Percentiles rank a stretch among this genome's conserved stretches.
Evolutionary conservation across 2,329 filamentous ascomycete genomes (phyloP).

Genomic region (Venturia effusa): DNA sequence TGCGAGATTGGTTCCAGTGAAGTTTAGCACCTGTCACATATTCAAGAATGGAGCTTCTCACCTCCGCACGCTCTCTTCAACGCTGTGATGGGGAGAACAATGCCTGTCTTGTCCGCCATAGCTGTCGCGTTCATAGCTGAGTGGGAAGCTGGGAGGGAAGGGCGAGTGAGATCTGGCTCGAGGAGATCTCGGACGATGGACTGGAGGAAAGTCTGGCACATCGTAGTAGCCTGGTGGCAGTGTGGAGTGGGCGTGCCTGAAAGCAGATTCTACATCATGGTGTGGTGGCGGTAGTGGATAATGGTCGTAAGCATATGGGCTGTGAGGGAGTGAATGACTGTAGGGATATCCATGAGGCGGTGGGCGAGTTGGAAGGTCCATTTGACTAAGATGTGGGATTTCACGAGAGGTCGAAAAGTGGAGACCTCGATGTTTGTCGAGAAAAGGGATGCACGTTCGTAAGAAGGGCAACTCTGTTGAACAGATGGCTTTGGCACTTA

Average conservation of each 20-base stretch:
- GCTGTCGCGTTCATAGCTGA: neutral
- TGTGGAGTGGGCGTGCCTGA: neutral
- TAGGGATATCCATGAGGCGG: neutral
- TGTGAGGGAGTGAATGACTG: neutral
- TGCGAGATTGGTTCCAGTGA: constrained; percentile 17
- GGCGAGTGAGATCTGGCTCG: neutral
- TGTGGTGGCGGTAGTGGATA: constrained; percentile 1
- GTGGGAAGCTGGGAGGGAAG: neutral
- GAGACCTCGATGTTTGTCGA: neutral
- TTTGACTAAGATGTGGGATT: neutral
- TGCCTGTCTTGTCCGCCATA: neutral
- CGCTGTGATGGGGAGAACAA: neutral
- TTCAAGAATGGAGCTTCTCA: neutral
- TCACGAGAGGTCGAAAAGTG: neutral
- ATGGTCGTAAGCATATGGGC: neutral
- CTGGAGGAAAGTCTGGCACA: neutral
- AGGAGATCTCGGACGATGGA: neutral
- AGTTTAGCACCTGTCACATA: neutral
- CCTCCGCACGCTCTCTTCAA: constrained; percentile 3
- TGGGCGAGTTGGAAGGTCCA: neutral
- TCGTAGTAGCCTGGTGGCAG: constrained; percentile 2
- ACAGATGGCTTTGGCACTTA: neutral
- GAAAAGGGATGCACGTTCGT: neutral
- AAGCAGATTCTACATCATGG: neutral
- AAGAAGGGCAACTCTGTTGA: too few species aligned